Evolutionary conservation across 164 flowering plant genomes (phyloP), one percentile per base, ranked within the genome.

Genomic region (Magnolia sinica): DNA sequence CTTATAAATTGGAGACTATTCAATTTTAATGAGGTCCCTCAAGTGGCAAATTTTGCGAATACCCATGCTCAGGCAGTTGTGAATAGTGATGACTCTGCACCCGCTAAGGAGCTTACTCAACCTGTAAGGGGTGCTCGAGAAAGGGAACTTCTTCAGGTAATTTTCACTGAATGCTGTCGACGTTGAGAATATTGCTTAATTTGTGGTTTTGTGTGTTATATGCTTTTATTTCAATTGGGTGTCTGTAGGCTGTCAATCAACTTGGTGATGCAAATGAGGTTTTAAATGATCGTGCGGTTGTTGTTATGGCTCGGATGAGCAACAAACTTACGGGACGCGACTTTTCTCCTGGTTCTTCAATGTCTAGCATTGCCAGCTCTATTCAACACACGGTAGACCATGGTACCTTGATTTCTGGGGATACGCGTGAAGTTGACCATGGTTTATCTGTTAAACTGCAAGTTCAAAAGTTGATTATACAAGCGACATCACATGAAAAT

Each of bases 251-350:
- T 85, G 99, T 94, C 75, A 83, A 92, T 85, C 98, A 94, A 82
- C 92, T 93, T 29, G 98, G 98, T 74, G 99, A 96, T 88, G 99
- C 98, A 10, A 94, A 92, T 85, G 99, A 96, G 82, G 97, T 94
- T 74, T 76, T 96, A 76, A 94, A 96, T 79, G 98, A 90, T 76
- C 97, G 93, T 73, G 99, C 99, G 50, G 94, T 96, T 76, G 89
- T 87, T 73, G 99, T 96, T 49, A 94, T 93, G 98, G 95, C 92
- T 81, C 91, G 99, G 65, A 96, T 96, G 99, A 94, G 95, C 82
- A 86, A 96, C 75, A 96, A 96, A 81, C 93, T 96, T 58, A 96
- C 99, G 2, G 99, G 99, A 29, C 91, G 98, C 37, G 99, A 96
- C 79, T 96, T 96, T 79, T 88, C 91, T 24, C 64, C 87, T 49